Percentiles rank a stretch among this genome's conserved stretches.
phyloP scores from a whole-genome alignment of 257 asterid genomes.

The Rehmannia glutinosa region DNA sequence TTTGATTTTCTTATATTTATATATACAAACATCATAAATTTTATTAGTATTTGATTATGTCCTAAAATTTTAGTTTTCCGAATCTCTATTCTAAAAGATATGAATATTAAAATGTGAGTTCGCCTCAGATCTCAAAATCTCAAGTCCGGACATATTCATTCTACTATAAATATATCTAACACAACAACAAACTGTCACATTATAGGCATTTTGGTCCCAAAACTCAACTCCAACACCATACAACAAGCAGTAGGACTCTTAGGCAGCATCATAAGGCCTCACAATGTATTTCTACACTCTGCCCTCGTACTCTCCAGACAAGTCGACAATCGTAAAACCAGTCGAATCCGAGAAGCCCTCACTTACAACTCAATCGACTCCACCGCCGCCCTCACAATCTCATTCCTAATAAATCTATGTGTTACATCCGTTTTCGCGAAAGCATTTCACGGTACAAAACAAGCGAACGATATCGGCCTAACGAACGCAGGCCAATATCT shows the following conservation, averaged over 20 bases:
- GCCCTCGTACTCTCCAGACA: conserved; percentile 80
- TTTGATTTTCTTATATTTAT: too few relatives aligned
- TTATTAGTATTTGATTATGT: too few relatives aligned
- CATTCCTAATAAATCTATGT: conserved; percentile 63
- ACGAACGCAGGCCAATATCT: conserved; percentile 75
- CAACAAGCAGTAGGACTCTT: conserved; percentile 80
- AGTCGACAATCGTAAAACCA: conserved; percentile 45
- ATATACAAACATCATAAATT: too few relatives aligned
- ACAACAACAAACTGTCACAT: too few relatives aligned
- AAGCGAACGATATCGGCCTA: conserved; percentile 63
- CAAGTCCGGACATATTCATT: too few relatives aligned
- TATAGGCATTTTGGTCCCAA: conserved; percentile 69
- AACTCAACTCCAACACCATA: conserved; percentile 62
- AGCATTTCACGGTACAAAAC: conserved; percentile 64
- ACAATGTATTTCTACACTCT: conserved; percentile 73
- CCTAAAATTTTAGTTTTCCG: too few relatives aligned
- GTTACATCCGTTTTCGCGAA: conserved; percentile 80
- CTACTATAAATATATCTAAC: too few relatives aligned
- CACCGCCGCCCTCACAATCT: conserved; percentile 50
- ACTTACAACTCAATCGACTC: conserved; percentile 75
- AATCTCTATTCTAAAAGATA: too few relatives aligned
- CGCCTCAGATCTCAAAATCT: too few relatives aligned
- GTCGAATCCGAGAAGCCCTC: conserved; percentile 68
- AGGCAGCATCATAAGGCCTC: conserved; percentile 87
- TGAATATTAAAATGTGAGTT: too few relatives aligned